These are phyloP conservation scores for Symbiodinium natans DNA, from an alignment of 73 alveolate genomes.

Conservation along the genomic window DNA sequence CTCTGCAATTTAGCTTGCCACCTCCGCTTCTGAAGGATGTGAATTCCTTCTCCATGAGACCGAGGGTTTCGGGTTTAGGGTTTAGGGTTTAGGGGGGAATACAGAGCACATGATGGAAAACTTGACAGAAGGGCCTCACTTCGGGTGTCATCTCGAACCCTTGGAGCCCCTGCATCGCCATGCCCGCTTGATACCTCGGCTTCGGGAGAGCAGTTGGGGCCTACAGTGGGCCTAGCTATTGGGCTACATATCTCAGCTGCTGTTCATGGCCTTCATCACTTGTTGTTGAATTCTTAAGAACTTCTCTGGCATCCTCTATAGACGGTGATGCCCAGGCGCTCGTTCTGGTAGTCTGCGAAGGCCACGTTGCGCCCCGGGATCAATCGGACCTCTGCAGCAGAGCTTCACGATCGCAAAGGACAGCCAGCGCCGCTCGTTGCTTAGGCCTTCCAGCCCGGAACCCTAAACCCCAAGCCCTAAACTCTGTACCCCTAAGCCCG, in stretches of 20 bases:
- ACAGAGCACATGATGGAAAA: neutral
- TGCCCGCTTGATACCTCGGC: constrained; percentile 84
- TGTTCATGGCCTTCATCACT: no score
- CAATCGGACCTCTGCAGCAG: constrained; percentile 90
- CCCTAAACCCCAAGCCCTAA: no score
- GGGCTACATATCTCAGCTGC: no score
- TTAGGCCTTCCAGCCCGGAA: neutral
- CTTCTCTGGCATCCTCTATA: no score
- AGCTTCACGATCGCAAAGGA: neutral
- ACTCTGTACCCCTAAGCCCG: no score
- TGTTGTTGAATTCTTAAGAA: no score
- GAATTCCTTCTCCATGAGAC: neutral
- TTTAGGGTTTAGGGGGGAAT: neutral
- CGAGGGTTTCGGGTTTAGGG: neutral
- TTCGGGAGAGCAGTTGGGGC: neutral
- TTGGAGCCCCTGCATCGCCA: constrained; percentile 93
- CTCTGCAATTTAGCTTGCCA: no score
- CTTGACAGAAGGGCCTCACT: constrained; percentile 43
- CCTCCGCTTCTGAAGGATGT: no score
- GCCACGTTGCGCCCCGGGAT: constrained; percentile 93
- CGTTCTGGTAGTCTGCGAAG: constrained; percentile 93
- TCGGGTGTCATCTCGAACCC: constrained; percentile 92
- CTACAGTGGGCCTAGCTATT: no score
- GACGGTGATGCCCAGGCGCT: constrained; percentile 49
- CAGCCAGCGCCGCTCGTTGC: neutral